Percentiles rank a stretch among this genome's conserved stretches.
These are phyloP conservation scores for Lathyrus sativus DNA, from an alignment of 306 rosid genomes.

Conservation along the genomic window DNA sequence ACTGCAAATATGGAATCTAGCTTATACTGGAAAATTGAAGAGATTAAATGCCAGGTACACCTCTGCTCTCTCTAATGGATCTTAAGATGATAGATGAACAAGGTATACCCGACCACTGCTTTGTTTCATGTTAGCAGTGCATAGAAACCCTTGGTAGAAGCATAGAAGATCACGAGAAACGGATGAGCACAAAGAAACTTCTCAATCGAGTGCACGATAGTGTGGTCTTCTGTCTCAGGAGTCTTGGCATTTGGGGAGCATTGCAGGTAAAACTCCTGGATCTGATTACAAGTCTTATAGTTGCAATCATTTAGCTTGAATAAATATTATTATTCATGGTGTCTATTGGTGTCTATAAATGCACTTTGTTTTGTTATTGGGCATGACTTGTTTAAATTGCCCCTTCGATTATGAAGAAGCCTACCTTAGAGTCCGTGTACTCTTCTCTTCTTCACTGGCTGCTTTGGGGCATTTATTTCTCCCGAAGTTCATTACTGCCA, in stretches of 20 bases:
- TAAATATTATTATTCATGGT: background rate
- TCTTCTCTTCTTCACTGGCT: background rate
- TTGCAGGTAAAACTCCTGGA: conserved; percentile 59
- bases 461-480: background rate
- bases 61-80: conserved; percentile 36
- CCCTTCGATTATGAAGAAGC: background rate
- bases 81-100: conserved; percentile 33
- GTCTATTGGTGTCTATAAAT: background rate
- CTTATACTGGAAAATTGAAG: conserved; percentile 49
- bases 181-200: conserved; percentile 59
- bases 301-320: conserved; percentile 23
- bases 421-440: background rate
- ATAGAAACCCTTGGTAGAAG: conserved; percentile 51
- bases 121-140: conserved; percentile 60
- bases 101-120: conserved; percentile 28
- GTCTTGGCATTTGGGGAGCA: conserved; percentile 91
- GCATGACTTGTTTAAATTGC: background rate
- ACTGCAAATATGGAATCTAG: conserved; percentile 40
- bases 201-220: conserved; percentile 74
- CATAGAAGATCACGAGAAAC: conserved; percentile 53
- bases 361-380: background rate
- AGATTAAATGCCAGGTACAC: conserved; percentile 68
- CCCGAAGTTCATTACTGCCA: background rate
- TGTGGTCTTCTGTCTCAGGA: conserved; percentile 63
- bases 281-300: conserved; percentile 30